Evolutionary conservation across 108 stramenopile species (phyloP), one percentile per base, ranked within the genome.

Genomic region (Skeletonema tropicum): DNA sequence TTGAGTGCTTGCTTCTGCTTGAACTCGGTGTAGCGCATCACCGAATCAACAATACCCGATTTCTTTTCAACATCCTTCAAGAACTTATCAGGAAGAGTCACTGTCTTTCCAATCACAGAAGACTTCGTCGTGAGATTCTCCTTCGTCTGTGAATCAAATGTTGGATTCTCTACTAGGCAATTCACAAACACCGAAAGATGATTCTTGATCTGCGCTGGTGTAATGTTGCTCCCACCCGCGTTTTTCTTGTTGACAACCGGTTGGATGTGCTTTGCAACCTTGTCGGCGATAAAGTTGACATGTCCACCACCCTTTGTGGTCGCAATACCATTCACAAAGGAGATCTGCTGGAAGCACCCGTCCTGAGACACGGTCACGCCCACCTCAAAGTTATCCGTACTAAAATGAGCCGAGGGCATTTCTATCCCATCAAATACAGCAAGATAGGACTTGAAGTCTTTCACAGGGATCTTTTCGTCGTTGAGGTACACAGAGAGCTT

Each of bases 101-200:
- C 90, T 19, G 77, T 67, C 14, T 84, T 85, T 8, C 95, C 95
- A 67, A 98, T 98, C 7, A 63, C 57, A 25, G 87, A 73, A 9
- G 90, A 79, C 30, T 86, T 85, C 23, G 94, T 96, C 7, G 98
- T 98, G 11, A 99, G 83, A 57, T 86, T 89, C 75, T 99, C 99
- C 86, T 99, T 99, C 38, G 97, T 99, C 76, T 99, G 99, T 60
- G 92, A 94, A 73, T 99, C 98, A 79, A 99, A 99, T 8, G 97
- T 90, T 9, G 97, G 97, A 84, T 99, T 99, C 59, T 96, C 96
- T 7, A 99, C 95, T 39, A 99, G 85, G 61, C 89, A 91, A 75
- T 99, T 98, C 45, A 99, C 97, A 83, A 92, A 99, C 33, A 99
- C 84, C 39, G 83, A 86, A 7, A 99, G 79, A 71, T 99, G 98